phyloP scores from a whole-genome alignment of 2,329 filamentous ascomycete genomes.

The Arthrinium puccinioides region DNA sequence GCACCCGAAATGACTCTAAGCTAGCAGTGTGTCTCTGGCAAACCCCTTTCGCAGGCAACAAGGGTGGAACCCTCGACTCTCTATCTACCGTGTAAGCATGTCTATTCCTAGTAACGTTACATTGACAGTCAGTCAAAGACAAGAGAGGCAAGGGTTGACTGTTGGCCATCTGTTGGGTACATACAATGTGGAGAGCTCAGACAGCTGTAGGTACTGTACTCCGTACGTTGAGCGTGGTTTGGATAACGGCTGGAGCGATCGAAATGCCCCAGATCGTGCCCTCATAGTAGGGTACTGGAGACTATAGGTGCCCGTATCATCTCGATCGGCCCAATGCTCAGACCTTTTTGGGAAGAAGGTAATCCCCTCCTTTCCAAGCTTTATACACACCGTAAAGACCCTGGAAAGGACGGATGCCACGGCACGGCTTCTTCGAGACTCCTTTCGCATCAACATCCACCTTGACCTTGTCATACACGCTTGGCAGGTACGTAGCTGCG shows the following conservation, averaged over 20 bases:
- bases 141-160: slow-evolving; percentile 21
- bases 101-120: no score
- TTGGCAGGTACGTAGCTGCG: slow-evolving; percentile 50
- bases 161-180: slow-evolving; percentile 52
- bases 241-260: slow-evolving; percentile 53
- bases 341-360: slow-evolving; percentile 27
- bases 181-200: no score
- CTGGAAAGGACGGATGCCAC: slow-evolving; percentile 32
- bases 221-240: slow-evolving; percentile 50
- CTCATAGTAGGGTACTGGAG: no score
- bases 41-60: no score
- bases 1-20: no score
- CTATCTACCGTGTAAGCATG: no score
- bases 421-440: slow-evolving; percentile 19
- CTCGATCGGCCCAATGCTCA: slow-evolving; percentile 56
- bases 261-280: slow-evolving; percentile 60
- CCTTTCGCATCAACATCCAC: slow-evolving; percentile 33
- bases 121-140: no score
- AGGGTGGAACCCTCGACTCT: no score
- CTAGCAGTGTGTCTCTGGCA: no score
- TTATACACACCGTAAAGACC: slow-evolving; percentile 40
- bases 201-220: no score
- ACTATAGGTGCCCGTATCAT: slow-evolving; percentile 55
- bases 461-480: slow-evolving; percentile 61
- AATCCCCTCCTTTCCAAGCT: slow-evolving; percentile 36